Percentiles rank a stretch among this genome's conserved stretches.
Conservation (phyloP, 305 asterid genomes). For the Fraxinus nigra region DNA sequence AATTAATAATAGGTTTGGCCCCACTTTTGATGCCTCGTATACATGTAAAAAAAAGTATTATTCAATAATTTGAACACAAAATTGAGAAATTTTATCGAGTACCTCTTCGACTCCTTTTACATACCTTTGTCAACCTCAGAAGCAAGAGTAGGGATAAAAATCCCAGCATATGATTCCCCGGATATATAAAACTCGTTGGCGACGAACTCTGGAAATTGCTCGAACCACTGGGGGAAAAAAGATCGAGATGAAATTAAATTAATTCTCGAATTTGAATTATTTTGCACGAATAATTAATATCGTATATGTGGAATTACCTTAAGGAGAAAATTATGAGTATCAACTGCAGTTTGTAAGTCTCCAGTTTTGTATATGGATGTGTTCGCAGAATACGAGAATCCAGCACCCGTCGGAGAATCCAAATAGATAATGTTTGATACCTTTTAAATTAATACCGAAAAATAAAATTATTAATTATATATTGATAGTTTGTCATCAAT, state of each 20-base stretch:
- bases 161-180: conserved; percentile 62
- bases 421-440: conserved; percentile 52
- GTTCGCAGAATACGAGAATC: conserved; percentile 42
- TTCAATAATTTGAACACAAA: neutral
- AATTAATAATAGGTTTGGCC: conserved; percentile 40
- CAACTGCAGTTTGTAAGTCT: conserved; percentile 55
- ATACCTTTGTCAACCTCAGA: conserved; percentile 41
- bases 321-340: conserved; percentile 58
- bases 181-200: conserved; percentile 44
- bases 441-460: conserved; percentile 18
- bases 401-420: conserved; percentile 64
- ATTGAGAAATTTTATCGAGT: neutral
- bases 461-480: neutral
- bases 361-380: conserved; percentile 29
- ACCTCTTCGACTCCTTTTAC: neutral
- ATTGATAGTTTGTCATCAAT: neutral
- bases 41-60: neutral
- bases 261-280: neutral
- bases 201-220: conserved; percentile 43
- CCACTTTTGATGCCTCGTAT: conserved; percentile 40
- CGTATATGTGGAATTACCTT: conserved; percentile 30
- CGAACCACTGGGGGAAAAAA: conserved; percentile 39
- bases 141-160: conserved; percentile 54
- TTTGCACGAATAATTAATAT: neutral
- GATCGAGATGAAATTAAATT: neutral